Percentiles rank a stretch among this genome's conserved stretches.
These are phyloP conservation scores for Xylariaceae sp. DNA, from an alignment of 2,329 filamentous ascomycete species.

Conservation along the genomic window DNA sequence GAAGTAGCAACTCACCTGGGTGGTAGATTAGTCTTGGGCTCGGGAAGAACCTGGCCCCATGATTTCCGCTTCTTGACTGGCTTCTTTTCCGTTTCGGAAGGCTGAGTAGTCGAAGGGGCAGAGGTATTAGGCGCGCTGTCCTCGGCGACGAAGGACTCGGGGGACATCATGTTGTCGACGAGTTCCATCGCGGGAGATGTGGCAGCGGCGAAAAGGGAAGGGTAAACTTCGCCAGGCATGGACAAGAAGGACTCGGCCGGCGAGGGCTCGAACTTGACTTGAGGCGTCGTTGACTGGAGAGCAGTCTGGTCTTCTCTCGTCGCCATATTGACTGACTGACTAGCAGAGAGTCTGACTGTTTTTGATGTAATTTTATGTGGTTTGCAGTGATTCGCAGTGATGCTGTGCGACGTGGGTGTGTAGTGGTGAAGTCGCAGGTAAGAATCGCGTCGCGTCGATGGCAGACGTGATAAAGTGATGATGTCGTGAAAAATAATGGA, in stretches of 20 bases:
- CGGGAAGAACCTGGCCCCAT: constrained; percentile 94
- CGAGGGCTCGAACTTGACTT: constrained; percentile 49
- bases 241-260: constrained; percentile 52
- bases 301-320: constrained; percentile 35
- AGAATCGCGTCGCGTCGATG: no score
- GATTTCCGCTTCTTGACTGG: constrained; percentile 91
- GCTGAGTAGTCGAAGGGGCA: constrained; percentile 18
- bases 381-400: no score
- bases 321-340: constrained; percentile 34
- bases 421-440: no score
- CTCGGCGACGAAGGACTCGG: constrained; percentile 35
- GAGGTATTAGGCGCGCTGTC: constrained; percentile 16
- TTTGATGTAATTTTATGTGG: no score
- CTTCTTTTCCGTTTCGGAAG: constrained; percentile 54
- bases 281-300: constrained; percentile 31
- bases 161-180: constrained; percentile 45
- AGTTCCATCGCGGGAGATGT: constrained; percentile 37
- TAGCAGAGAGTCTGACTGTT: neutral
- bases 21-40: constrained; percentile 93
- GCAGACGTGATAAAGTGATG: constrained; percentile 5
- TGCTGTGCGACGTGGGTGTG: no score
- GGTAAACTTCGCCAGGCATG: constrained; percentile 43
- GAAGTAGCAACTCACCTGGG: constrained; percentile 58
- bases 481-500: constrained; percentile 1
- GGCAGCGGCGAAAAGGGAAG: constrained; percentile 43